Base-by-base conservation (phyloP, 2,329 filamentous ascomycete species). In the Ophiocordyceps sinensis region DNA sequence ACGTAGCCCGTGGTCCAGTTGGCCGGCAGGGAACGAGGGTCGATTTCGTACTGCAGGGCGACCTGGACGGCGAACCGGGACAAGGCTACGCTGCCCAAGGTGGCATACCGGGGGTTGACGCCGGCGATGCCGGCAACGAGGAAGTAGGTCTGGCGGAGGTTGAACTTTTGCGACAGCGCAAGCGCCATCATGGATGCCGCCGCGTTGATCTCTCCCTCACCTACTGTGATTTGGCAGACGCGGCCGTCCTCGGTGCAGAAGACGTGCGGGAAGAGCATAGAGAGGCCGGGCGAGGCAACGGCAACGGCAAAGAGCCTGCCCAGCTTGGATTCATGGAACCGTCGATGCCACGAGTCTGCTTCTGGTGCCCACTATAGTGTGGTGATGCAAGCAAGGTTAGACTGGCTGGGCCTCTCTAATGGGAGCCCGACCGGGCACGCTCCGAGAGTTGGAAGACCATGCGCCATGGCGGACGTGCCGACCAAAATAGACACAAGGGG, bases 31-130 rank as follows among this genome's bases (percentile, higher is more conserved):
- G 85, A 80, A 29, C 82, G 72, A 1, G 73, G 63, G 49, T 86
- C 82, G 45, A 87, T 74, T 57, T 87, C 82, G 48, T 85, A 83
- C 56, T 87, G 82, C 41, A 86, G 64, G 0, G 77, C 81, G 3
- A 85, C 80, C 53, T 87, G 83, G 5, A 87, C 70, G 0, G 80
- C 74, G 52, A 77, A 88, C 19, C 74, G 71, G 31, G 77, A 72
- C 41, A 88, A 74, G 1, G 79, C 78, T 0, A 84, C 80, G 34
- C 72, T 71, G 36, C 73, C 75, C 5, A 82, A 66, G 0, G 82
- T 85, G 19, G 70, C 76, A 23, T 75, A 60, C 45, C 78, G 73
- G 1, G 82, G 83, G 55, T 76, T 85, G 36, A 85, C 68, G n/a
- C 83, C 82, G 2, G 77, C 82, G 46, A 88, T 86, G 3, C 82